phyloP scores from a whole-genome alignment of 257 asterid species.

The Mentha longifolia region DNA sequence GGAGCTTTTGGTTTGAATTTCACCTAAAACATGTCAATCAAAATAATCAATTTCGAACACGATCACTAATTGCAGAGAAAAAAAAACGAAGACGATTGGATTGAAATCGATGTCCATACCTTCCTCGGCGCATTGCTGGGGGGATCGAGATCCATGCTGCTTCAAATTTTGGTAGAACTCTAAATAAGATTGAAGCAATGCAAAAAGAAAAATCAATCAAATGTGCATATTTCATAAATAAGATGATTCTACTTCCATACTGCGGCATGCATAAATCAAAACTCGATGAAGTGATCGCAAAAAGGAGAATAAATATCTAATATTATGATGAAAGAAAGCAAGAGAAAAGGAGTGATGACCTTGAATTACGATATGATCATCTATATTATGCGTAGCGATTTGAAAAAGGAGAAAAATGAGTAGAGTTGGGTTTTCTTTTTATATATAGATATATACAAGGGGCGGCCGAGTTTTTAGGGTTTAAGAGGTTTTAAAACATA shows the following conservation, averaged over 20 bases:
- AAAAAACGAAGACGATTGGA: neutral
- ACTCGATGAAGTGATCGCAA: neutral
- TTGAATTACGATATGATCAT: neutral
- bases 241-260: too few relatives aligned
- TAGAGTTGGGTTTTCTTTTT: neutral
- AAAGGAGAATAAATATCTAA: neutral
- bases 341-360: neutral
- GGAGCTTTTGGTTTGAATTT: conserved; percentile 82
- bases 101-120: conserved; percentile 29
- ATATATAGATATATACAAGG: neutral
- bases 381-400: neutral
- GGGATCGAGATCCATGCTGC: conserved; percentile 38
- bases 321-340: too few relatives aligned
- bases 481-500: neutral
- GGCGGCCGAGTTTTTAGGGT: conserved; percentile 4
- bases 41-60: conserved; percentile 16
- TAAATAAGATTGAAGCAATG: conserved; percentile 2
- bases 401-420: neutral
- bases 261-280: too few relatives aligned
- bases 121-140: conserved; percentile 38
- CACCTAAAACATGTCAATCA: conserved; percentile 44
- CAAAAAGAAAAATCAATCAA: neutral
- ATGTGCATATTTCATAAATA: neutral
- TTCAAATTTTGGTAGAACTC: neutral
- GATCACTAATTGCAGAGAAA: neutral